A percentile compares a stretch with the other conserved stretches of the same genome.
phyloP scores from a whole-genome alignment of 2,329 filamentous ascomycete genomes.

The Colletotrichum lentis region DNA sequence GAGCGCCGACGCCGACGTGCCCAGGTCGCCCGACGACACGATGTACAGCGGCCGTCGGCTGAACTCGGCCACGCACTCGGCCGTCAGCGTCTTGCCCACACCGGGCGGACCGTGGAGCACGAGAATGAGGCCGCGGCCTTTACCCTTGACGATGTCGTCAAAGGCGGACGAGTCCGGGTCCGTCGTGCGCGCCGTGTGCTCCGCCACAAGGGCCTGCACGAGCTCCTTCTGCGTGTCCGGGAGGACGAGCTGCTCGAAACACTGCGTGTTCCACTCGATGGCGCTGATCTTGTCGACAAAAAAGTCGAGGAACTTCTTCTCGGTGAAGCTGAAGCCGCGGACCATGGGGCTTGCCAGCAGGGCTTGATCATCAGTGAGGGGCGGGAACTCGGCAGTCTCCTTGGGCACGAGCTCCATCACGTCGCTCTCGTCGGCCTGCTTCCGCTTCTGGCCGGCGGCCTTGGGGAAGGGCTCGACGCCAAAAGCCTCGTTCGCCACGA shows the following conservation, averaged over 20 bases:
- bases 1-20: conserved; percentile 69
- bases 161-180: conserved; percentile 65
- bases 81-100: conserved; percentile 60
- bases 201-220: conserved; percentile 70
- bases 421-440: conserved; percentile 33
- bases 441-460: conserved; percentile 34
- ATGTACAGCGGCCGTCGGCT: conserved; percentile 59
- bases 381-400: conserved; percentile 31
- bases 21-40: conserved; percentile 73
- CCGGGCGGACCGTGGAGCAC: conserved; percentile 59
- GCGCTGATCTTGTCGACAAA: conserved; percentile 55
- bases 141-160: conserved; percentile 61
- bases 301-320: conserved; percentile 59
- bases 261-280: conserved; percentile 58
- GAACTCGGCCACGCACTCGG: conserved; percentile 59
- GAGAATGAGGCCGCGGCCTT: conserved; percentile 55
- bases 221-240: conserved; percentile 59
- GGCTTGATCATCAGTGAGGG: conserved; percentile 51
- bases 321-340: conserved; percentile 59
- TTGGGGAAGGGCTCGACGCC: conserved; percentile 38
- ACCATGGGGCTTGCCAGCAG: conserved; percentile 57
- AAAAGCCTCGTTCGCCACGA: conserved; percentile 85
- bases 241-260: conserved; percentile 60
- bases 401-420: conserved; percentile 41
- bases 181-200: conserved; percentile 52